Conservation (phyloP, 164 flowering plant genomes). For the Magnolia sinica region DNA sequence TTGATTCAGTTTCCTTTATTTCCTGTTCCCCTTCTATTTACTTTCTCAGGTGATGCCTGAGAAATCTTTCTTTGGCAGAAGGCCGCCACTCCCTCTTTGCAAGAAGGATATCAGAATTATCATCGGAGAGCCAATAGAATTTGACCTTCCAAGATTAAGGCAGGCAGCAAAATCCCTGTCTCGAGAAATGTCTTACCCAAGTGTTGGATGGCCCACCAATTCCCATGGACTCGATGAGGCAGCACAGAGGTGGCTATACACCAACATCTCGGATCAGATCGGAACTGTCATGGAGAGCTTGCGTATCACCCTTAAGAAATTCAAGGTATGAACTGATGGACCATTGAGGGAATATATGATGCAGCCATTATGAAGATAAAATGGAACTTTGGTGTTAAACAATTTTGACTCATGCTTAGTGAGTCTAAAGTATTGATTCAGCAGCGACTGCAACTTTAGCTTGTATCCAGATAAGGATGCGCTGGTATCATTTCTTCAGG, state of each 20-base stretch:
- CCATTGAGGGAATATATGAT: neutral
- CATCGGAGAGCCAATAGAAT: slow-evolving; percentile 84
- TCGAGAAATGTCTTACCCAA: slow-evolving; percentile 21
- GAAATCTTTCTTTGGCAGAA: slow-evolving; percentile 63
- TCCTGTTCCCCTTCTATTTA: slow-evolving; percentile 5
- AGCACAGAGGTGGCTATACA: slow-evolving; percentile 72
- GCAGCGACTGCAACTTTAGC: neutral
- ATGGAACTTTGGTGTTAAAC: neutral
- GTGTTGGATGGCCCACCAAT: slow-evolving; percentile 50
- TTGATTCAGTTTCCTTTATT: neutral
- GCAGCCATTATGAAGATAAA: neutral
- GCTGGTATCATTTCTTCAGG: neutral
- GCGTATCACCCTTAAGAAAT: slow-evolving; percentile 29
- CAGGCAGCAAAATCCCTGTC: slow-evolving; percentile 51
- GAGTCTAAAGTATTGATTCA: neutral
- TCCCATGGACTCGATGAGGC: slow-evolving; percentile 58
- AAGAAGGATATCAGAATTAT: slow-evolving; percentile 54
- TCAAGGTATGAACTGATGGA: slow-evolving; percentile 14
- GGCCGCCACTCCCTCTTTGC: slow-evolving; percentile 77
- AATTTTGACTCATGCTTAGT: neutral
- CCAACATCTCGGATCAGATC: slow-evolving; percentile 62
- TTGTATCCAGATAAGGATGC: neutral
- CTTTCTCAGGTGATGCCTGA: slow-evolving; percentile 87
- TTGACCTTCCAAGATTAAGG: slow-evolving; percentile 63
- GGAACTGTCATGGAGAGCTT: slow-evolving; percentile 65